Base-by-base conservation (phyloP, 805 yeast species). In the Yamadazyma phyllophila region DNA sequence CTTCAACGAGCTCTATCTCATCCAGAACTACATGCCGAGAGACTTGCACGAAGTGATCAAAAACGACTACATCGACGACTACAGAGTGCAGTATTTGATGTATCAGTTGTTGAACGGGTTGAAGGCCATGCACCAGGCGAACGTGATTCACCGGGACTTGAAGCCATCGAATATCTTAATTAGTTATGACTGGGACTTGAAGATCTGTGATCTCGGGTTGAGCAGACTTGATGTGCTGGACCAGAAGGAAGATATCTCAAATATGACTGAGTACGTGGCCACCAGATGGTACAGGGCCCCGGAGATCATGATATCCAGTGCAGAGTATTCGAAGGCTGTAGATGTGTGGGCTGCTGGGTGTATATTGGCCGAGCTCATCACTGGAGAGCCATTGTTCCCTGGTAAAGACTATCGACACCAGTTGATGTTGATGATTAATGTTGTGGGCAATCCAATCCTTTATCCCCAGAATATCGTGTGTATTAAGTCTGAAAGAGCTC, bases 231-330 rank as follows among this genome's bases (percentile, higher is more conserved):
- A 51, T 24, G 37, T 42, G 6, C 27, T 27, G 8, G 16, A 7
- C 2, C 14, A 33, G 26, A 20, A n/a, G 41, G 44, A 37, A 35
- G 36, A 30, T 2, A 61, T 68, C 20, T 61, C 84, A 0, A 76
- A 77, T 51, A 69, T 85, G 69, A 86, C 92, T 0, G 92, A 86
- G 59, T 86, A 86, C 53, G 94, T 86, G 3, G 92, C 92, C 2
- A 86, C 94, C 7, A 69, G 94, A 55, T 86, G 92, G 92, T 86
- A 86, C 60, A 67, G 94, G 43, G 92, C 92, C 0, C 92, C 92
- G 0, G 94, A 86, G 61, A 83, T 86, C 46, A 86, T 86, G 92
- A 65, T 86, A 24, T 80, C 88, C 1, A 74, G 78, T 48, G 82
- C 86, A 34, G 83, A 82, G 55, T 86, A 86, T 53, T 78, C 91